A percentile compares a stretch with the other conserved stretches of the same genome.
These are phyloP conservation scores for Coemansia umbellata DNA, from an alignment of 192 early-diverging fungal species.

Conservation along the genomic window DNA sequence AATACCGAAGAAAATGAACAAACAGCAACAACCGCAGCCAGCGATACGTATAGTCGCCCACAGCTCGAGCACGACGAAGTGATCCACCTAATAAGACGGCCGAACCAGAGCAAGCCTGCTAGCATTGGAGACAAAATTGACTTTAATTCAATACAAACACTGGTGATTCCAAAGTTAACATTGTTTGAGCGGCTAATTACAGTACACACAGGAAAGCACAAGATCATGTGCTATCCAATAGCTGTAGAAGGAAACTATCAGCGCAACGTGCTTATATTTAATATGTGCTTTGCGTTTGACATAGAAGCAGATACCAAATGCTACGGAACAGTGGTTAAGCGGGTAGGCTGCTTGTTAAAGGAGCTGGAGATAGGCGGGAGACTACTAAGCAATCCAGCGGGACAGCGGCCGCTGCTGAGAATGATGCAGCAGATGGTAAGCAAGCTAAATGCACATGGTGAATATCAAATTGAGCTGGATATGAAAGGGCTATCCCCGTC, in stretches of 20 bases:
- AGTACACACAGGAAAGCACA: constrained; percentile 32
- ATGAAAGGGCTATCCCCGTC: constrained; percentile 36
- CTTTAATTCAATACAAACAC: constrained; percentile 47
- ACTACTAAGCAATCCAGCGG: constrained; percentile 34
- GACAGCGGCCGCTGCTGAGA: constrained; percentile 13
- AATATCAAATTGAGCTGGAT: constrained; percentile 48
- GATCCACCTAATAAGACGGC: constrained; percentile 30
- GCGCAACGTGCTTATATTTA: constrained; percentile 86
- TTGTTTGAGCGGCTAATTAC: constrained; percentile 49
- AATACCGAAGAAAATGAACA: neutral
- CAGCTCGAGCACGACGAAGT: neutral
- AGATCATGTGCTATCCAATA: constrained; percentile 51
- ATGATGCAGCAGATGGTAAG: constrained; percentile 48
- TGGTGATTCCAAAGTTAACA: constrained; percentile 46
- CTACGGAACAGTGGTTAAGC: constrained; percentile 86
- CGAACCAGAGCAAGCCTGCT: neutral
- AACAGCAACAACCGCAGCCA: neutral
- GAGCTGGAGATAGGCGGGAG: constrained; percentile 66
- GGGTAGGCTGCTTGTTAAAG: constrained; percentile 77
- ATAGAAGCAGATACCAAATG: constrained; percentile 70
- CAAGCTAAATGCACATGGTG: constrained; percentile 43
- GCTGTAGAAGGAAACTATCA: constrained; percentile 52
- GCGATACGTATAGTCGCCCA: neutral
- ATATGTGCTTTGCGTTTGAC: constrained; percentile 94
- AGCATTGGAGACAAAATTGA: constrained; percentile 30